A percentile compares a stretch with the other conserved stretches of the same genome.
Evolutionary conservation across 2,329 filamentous ascomycete species (phyloP).

Genomic region (Aspergillus felis): DNA sequence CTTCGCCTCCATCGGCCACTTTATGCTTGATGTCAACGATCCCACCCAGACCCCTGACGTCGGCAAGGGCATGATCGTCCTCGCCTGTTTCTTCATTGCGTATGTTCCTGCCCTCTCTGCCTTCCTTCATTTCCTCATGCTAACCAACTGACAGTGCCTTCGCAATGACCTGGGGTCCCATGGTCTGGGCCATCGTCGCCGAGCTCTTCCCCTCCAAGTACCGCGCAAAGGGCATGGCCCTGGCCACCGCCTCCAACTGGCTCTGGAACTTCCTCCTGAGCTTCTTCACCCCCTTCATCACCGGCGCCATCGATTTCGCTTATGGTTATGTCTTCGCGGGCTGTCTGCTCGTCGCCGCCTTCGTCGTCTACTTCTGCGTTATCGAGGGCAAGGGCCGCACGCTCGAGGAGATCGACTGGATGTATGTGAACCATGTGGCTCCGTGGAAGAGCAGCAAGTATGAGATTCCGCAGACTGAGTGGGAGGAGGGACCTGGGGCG

Average conservation of each 20-base stretch:
- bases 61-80: constrained; percentile 66
- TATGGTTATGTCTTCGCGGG: constrained; percentile 75
- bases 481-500: not conserved
- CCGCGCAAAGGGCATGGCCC: constrained; percentile 69
- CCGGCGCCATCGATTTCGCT: constrained; percentile 63
- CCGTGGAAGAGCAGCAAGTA: constrained; percentile 57
- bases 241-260: constrained; percentile 74
- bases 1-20: constrained; percentile 57
- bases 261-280: constrained; percentile 66
- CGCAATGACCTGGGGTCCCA: constrained; percentile 64
- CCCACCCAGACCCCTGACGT: constrained; percentile 44
- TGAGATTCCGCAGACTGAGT: not conserved
- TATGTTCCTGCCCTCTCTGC: not conserved
- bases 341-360: constrained; percentile 62
- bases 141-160: constrained; percentile 45
- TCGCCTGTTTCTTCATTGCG: constrained; percentile 68
- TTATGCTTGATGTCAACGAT: constrained; percentile 30
- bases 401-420: constrained; percentile 71
- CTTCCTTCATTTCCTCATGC: no score
- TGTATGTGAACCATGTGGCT: constrained; percentile 62
- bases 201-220: constrained; percentile 41
- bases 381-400: constrained; percentile 66
- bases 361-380: constrained; percentile 67
- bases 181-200: constrained; percentile 46
- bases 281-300: constrained; percentile 78